Conservation (phyloP, 2,329 filamentous ascomycete species). For the Pseudonectria foliicola region DNA sequence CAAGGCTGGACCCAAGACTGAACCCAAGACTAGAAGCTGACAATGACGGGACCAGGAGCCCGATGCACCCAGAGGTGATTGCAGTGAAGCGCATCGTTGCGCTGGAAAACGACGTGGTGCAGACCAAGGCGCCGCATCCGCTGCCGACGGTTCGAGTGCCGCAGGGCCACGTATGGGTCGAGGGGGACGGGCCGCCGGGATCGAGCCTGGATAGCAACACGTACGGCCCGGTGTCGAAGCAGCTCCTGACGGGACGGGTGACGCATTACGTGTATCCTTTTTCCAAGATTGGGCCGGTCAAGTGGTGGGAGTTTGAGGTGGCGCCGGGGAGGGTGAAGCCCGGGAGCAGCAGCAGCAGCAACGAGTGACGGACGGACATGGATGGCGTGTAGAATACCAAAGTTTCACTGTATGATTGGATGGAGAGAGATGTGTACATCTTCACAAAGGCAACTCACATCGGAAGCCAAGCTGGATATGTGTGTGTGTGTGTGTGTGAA, state of each 20-base stretch:
- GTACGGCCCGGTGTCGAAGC: slow-evolving; percentile 76
- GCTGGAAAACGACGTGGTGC: slow-evolving; percentile 70
- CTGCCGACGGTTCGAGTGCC: slow-evolving; percentile 57
- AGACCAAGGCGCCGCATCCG: slow-evolving; percentile 55
- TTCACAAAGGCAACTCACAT: too few species aligned
- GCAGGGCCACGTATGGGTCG: slow-evolving; percentile 85
- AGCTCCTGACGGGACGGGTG: slow-evolving; percentile 68
- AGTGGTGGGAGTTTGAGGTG: slow-evolving; percentile 47
- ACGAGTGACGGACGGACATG: slow-evolving; percentile 1
- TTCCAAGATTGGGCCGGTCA: slow-evolving; percentile 48
- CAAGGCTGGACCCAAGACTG: not conserved
- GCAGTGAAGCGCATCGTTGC: slow-evolving; percentile 80
- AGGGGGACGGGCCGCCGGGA: slow-evolving; percentile 72
- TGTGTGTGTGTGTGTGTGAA: too few species aligned
- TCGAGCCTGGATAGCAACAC: slow-evolving; percentile 78
- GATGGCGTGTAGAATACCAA: too few species aligned
- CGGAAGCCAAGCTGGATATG: too few species aligned
- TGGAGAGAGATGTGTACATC: too few species aligned
- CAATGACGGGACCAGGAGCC: slow-evolving; percentile 46
- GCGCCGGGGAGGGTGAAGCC: slow-evolving; percentile 14
- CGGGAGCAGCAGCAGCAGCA: too few species aligned
- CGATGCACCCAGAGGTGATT: slow-evolving; percentile 59
- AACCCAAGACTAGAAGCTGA: slow-evolving; percentile 1
- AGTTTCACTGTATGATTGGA: too few species aligned
- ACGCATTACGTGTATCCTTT: slow-evolving; percentile 66